Evolutionary conservation across 2,329 filamentous ascomycete genomes (phyloP), one percentile per base, ranked within the genome.

Genomic region (Cercospora janseana): DNA sequence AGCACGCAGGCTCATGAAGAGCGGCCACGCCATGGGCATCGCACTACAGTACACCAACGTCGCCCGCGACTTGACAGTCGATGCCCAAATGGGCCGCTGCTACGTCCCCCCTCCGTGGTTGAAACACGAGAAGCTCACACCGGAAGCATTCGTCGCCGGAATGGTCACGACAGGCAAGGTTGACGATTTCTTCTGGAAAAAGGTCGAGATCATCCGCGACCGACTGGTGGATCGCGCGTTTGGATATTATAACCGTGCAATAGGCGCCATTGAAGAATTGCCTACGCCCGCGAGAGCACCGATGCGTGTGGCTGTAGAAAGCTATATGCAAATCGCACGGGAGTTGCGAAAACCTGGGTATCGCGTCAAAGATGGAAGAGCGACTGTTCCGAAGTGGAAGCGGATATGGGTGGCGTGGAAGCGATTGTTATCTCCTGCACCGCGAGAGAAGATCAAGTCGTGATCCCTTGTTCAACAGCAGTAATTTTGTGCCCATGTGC

Each of bases 21-120:
- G 82, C 0, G 83, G 83, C 1, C 73, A 75, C 15, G 72, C 75
- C 21, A 88, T 88, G 85, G 86, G 86, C 0, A 77, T 85, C 26
- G 85, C 86, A 1, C 70, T 89, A n/a, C 86, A 90, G 61, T 88
- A 85, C 59, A 80, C 87, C 60, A 90, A 89, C 61, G 88, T 90
- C 54, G 82, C 85, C 3, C 81, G 86, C 16, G 86, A 90, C 60
- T 82, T 89, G n/a, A 67, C 71, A 3, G 80, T 81, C 2, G 86
- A 89, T 59, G 83, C 86, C 0, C 69, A 71, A 10, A 80, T 86
- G 27, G 75, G 75, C 1, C 78, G 86, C 5, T 84, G 87, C 5
- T 90, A 90, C 63, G 69, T 89, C 4, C 86, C 86, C 0, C 72
- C 73, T 0, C 68, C 69, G 0, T 89, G 85, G 85, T 70, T 89